phyloP scores from a whole-genome alignment of 139 green algal species.

The Desmodesmus armatus region DNA sequence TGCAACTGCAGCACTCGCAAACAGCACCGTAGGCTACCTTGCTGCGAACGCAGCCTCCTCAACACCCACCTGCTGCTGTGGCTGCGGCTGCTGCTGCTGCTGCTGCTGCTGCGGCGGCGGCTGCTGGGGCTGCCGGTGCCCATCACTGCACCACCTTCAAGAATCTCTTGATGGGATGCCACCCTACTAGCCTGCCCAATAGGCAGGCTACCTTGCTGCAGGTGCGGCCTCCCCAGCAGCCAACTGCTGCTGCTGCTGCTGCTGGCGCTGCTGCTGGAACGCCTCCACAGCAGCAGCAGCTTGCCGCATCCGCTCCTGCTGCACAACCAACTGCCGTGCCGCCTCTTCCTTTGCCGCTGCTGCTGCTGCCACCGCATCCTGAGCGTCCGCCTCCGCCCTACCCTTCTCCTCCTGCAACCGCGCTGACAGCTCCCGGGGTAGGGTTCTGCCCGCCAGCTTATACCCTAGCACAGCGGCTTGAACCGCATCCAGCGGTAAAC shows the following conservation, averaged over 20 bases:
- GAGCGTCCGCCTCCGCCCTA: not conserved
- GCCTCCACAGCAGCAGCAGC: not conserved
- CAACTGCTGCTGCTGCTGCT: not conserved
- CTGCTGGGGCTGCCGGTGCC: too few species aligned
- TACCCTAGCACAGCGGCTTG: slow-evolving; percentile 1
- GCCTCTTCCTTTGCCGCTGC: slow-evolving; percentile 1
- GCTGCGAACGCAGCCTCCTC: too few species aligned
- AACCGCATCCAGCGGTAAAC: slow-evolving; percentile 6
- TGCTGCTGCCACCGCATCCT: not conserved
- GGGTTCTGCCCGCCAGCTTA: not conserved
- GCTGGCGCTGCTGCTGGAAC: not conserved
- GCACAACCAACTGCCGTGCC: not conserved
- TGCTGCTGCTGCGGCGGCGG: too few species aligned
- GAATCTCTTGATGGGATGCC: too few species aligned
- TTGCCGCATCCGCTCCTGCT: slow-evolving; percentile 9
- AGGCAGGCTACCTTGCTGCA: too few species aligned
- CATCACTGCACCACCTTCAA: too few species aligned
- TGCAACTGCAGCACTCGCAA: too few species aligned
- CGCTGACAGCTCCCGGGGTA: slow-evolving; percentile 6
- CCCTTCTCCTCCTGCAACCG: slow-evolving; percentile 6
- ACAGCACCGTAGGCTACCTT: too few species aligned
- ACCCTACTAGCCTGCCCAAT: too few species aligned
- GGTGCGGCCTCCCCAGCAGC: too few species aligned
- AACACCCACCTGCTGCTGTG: too few species aligned
- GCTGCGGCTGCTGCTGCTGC: not conserved